Evolutionary conservation across 139 green algal species (phyloP), one percentile per base, ranked within the genome.

Genomic region (Auxenochlorella protothecoides): DNA sequence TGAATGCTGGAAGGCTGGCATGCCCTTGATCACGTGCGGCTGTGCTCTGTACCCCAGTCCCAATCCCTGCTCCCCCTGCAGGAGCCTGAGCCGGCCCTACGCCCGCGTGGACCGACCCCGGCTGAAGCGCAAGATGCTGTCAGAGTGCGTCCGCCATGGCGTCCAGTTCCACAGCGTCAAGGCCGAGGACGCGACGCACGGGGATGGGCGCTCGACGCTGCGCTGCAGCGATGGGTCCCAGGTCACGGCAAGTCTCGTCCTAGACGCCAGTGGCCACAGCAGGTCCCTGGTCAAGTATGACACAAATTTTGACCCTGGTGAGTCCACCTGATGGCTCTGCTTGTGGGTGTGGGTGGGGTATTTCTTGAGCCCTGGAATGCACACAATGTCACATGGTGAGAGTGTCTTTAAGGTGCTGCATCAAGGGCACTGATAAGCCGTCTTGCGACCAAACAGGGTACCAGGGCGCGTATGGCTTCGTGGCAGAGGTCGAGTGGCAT

Each of bases 381-480:
- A 44, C 0, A 44, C 27, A 44, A 44, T 44, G 0, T 44, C 27
- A 44, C 27, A 44, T 44, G 27, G 27, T 44, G 27, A 44, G 27
- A 44, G 27, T 44, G 27, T 44, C 27, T 44, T 44, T 2, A 44
- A 44, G 27, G 27, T 44, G 27, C 27, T 44, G 27, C 27, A 44
- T 44, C 27, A 4, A 15, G 53, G 54, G 15, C 62, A 16, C 15
- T 53, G 16, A 67, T 14, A 9, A 5, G 52, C 52, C 7, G 4
- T 63, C 10, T 63, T 15, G 59, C 59, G 9, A 44, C 66, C 55
- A 56, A 6, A 53, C 72, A 74, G 74, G 78, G 56, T 83, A 83
- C 74, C 93, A 98, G 80, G 93, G 85, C 3, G 95, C 95, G 6
- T 99, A 97, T 75, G 95, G 95, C 55, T 96, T 98, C 54, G 79